Evolutionary conservation across 352 stramenopile species (phyloP).

Genomic region (Phytopythium montanum): DNA sequence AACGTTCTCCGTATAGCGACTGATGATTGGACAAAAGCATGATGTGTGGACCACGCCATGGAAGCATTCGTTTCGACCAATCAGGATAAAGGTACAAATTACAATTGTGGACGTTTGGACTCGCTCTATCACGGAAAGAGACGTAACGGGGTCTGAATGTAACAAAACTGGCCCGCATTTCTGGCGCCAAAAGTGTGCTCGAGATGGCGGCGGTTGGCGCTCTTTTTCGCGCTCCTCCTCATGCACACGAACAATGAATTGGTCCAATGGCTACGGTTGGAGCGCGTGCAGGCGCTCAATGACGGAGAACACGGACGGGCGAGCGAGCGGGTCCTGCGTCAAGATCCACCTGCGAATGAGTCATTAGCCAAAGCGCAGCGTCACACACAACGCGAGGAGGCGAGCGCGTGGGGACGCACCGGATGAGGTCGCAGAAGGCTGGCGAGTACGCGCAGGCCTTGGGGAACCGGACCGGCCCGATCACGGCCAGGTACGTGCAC

Average conservation of each 20-base stretch:
- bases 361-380: background rate
- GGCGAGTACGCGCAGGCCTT: slow-evolving; percentile 51
- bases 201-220: slow-evolving; percentile 5
- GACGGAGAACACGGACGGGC: slow-evolving; percentile 63
- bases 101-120: background rate
- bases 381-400: too few species aligned
- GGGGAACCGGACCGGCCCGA: slow-evolving; percentile 80
- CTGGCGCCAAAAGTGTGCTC: background rate
- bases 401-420: slow-evolving; percentile 22
- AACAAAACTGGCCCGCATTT: background rate
- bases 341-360: slow-evolving; percentile 57
- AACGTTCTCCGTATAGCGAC: background rate
- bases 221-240: background rate
- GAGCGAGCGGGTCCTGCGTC: slow-evolving; percentile 38
- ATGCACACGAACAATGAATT: background rate
- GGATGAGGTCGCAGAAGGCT: slow-evolving; percentile 69
- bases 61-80: slow-evolving; percentile 6
- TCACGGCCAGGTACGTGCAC: slow-evolving; percentile 85
- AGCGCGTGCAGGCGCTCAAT: slow-evolving; percentile 56
- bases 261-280: slow-evolving; percentile 2
- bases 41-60: too few species aligned
- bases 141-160: background rate
- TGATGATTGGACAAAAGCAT: slow-evolving; percentile 3
- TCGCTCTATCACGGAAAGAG: background rate
- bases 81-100: background rate